Percentiles rank a stretch among this genome's conserved stretches.
Evolutionary conservation across 441 rosid genomes (phyloP).

Genomic region (Euphorbia schlechtendalii): DNA sequence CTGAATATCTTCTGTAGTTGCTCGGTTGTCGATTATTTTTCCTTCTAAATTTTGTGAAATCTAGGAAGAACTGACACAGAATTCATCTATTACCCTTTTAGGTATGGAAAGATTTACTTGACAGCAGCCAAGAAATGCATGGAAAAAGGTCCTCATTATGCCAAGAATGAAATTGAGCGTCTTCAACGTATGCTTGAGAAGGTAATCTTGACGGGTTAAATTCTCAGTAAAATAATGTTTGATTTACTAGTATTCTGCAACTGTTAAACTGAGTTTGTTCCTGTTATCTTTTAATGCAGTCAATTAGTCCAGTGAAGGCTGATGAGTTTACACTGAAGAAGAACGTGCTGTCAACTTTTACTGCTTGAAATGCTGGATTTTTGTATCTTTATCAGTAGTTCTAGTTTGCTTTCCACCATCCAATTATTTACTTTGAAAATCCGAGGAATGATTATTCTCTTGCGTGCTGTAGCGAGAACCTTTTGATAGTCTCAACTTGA

Average conservation of each 20-base stretch:
- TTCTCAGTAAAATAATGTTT: not conserved
- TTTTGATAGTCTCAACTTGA: slow-evolving; percentile 12
- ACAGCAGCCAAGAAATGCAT: slow-evolving; percentile 61
- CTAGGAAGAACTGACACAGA: slow-evolving; percentile 1
- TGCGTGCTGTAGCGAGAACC: not conserved
- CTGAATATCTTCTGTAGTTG: not conserved
- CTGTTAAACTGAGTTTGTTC: not conserved
- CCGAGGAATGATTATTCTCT: slow-evolving; percentile 6
- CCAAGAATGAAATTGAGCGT: slow-evolving; percentile 68
- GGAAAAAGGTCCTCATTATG: slow-evolving; percentile 73
- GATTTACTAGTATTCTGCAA: not conserved
- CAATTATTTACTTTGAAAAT: not conserved
- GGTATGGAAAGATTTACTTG: slow-evolving; percentile 70
- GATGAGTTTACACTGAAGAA: slow-evolving; percentile 84
- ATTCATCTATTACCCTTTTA: slow-evolving; percentile 17
- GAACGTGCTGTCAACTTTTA: slow-evolving; percentile 57
- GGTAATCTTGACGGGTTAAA: slow-evolving; percentile 29
- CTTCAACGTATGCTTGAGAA: slow-evolving; percentile 79
- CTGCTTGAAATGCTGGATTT: slow-evolving; percentile 28
- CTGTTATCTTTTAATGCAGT: slow-evolving; percentile 32
- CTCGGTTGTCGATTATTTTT: not conserved
- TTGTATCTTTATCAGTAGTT: not conserved
- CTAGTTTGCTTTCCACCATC: not conserved
- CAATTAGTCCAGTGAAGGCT: slow-evolving; percentile 78
- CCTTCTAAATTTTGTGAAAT: not conserved